Evolutionary conservation across 1,139 yeast species (phyloP), one percentile per base, ranked within the genome.

Genomic region (Schwanniomyces etchellsii): DNA sequence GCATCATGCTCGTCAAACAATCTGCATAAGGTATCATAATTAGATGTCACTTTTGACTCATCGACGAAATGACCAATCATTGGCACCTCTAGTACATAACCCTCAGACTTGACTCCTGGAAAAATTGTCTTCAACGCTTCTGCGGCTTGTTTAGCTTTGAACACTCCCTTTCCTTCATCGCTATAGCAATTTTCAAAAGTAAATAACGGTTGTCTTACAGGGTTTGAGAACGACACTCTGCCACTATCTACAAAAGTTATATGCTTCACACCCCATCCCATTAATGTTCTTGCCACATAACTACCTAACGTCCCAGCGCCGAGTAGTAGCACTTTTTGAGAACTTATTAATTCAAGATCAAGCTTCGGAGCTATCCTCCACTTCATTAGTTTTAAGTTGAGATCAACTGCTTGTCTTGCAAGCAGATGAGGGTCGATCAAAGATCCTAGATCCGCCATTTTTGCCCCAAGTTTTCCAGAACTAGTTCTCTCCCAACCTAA

Each of bases 301-400:
- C 94, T 82, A 0, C 98, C 99, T 10, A 93, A 65, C 2, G 99
- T 93, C 4, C 99, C 99, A 0, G 98, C 85, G 0, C 99, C 99
- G n/a, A 91, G 65, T 12, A 91, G 60, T 27, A 91, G 57, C 22
- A 89, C 82, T 39, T 69, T 78, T 16, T 81, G 73, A 10, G 57
- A 38, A 39, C 75, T 74, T 16, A 91, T 63, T 2, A 60, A 50
- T 5, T 83, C 88, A 30, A 91, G 63, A 46, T 91, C 72, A 5
- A 91, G 52, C 6, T 76, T 71, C 0, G 98, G 97, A 1, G 88
- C 89, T 17, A 91, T 74, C 43, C 98, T 70, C 99, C 99, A 91
- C 53, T 88, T 88, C 98, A 91, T 93, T 27, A 91, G 64, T 55
- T 84, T 84, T 39, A 93, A 62, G 48, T 91, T 91, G 35, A 91